Base-by-base conservation (phyloP, 1,139 yeast genomes). In the Kurtzmaniella quercitrusa region DNA sequence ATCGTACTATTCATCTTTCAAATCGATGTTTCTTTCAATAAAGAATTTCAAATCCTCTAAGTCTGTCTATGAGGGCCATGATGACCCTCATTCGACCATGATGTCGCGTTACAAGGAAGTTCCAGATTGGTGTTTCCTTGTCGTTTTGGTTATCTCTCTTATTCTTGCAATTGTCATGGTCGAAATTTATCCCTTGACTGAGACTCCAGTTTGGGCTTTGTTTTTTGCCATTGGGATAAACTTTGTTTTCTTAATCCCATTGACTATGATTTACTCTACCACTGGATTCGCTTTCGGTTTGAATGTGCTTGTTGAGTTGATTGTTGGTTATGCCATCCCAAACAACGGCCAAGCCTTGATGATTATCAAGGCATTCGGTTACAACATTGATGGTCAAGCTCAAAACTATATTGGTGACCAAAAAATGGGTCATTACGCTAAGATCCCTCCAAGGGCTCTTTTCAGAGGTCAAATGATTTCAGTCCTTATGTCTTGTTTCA, bases 91-190 rank as follows among this genome's bases (percentile, higher is more conserved):
- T 49, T 69, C 77, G 38, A 66, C 69, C 43, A 74, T 79, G 77
- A 79, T 80, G 82, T 50, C 68, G 21, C 61, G 63, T 17, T 79
- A 79, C 56, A 69, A 68, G 34, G 88, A 82, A 52, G 85, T 80
- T 16, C 87, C 87, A 10, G 82, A 80, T 48, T 75, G 77, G 76
- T 78, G 79, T 72, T 82, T 74, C 51, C 50, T 77, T 19, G 45
- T 63, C 11, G 70, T 81, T 16, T 60, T 81, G 44, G 48, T 76
- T 12, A 49, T 73, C 16, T 70, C 85, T 2, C 54, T 80, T 5
- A 71, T 66, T 1, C 62, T 79, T 44, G 83, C 78, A 3, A 70
- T 80, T 27, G 51, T 76, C 3, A 68, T 76, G 45, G 72, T 79
- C 17, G 58, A 73, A 49, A 60, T 68, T 1, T 79, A 75, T 52